Base-by-base conservation (phyloP, 2,329 filamentous ascomycete genomes). In the Chlorencoelia australis region DNA sequence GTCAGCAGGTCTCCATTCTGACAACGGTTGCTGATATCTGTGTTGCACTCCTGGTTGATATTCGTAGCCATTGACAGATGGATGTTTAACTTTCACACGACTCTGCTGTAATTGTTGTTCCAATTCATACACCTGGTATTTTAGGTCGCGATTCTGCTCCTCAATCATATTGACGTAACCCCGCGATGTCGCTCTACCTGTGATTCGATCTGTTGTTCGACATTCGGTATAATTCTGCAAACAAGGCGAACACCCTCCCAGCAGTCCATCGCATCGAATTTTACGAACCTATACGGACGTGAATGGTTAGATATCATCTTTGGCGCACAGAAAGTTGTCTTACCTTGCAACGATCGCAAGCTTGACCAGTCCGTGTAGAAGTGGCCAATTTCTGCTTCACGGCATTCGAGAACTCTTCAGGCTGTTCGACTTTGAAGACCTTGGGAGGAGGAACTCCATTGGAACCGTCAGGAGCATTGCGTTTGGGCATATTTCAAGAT, bases 271-370 rank as follows among this genome's bases (percentile, higher is more conserved):
- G 67, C 86, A 93, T 55, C 83, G 76, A 51, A 93, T 93, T 62
- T 94, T 94, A 49, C 86, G 76, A 40, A 86, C 69, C 81, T 85
- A 52, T 14, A 25, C n/a, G 16, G 24, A 31, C 25, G 13, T 22
- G 18, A n/a, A 15, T 10, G 13, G 11, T 18, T 14, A 11, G 9
- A 22, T 5, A 27, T 20, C 24, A 9, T 29, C 17, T 7, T 18
- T 8, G 13, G n/a, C 20, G 18, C 17, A 16, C 4, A n/a, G 13
- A 8, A 21, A n/a, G 16, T 20, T 24, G 17, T 35, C 68, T 50
- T 59, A 84, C 81, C 71, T 89, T 91, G 69, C 86, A 93, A 38
- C 86, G 71, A 61, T 93, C 85, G 67, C 85, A 93, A 20, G 85
- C 85, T 62, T 93, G 85, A 7, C 85, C 85, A 0, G 85, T 93